Base-by-base conservation (phyloP, 768 basidiomycete genomes). In the Rhodotorula sphaerocarpa region DNA sequence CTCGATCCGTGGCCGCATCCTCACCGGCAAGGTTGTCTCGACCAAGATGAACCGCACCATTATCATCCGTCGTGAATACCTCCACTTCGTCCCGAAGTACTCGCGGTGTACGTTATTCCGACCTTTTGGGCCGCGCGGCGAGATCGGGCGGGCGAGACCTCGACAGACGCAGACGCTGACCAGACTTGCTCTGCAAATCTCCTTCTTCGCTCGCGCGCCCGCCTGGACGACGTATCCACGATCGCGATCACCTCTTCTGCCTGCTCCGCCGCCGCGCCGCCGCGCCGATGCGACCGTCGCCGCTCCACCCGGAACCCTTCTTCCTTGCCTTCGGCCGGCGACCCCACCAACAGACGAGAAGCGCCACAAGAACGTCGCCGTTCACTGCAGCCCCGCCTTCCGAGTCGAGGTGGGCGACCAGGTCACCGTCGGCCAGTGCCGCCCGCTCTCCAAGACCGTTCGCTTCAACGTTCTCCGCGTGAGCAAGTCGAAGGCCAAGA, bases 21-120 rank as follows among this genome's bases (percentile, higher is more conserved):
- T 99, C 67, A 93, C 91, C 53, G 95, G 95, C 77, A 89, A 89
- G 77, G 93, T 99, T 66, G 81, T 96, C 65, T 97, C 93, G 56
- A 95, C 92, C 50, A 99, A 99, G 83, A 97, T 99, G 95, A 93
- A 87, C 76, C 89, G 93, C 75, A 97, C 95, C 63, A 82, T 96
- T 76, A 84, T 97, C 79, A 90, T 99, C 79, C 91, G 95, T 69
- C 73, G 78, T 69, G 78, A 79, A 62, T 79, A 78, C 78, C 83
- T 91, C 51, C 89, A 91, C 80, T 97, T 91, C 80, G 83, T 99
- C 77, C 90, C 92, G 71, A 99, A 99, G 82, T 99, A 97, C 83
- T 87, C 54, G 79, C 80, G 70, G 61, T 71, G 63, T 52, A 15
- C 15, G 66, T 56, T 16, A n/a, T n/a, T n/a, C n/a, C n/a, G n/a